These are phyloP conservation scores for Rhizopogon vulgaris DNA, from an alignment of 768 basidiomycete genomes.

Conservation along the genomic window DNA sequence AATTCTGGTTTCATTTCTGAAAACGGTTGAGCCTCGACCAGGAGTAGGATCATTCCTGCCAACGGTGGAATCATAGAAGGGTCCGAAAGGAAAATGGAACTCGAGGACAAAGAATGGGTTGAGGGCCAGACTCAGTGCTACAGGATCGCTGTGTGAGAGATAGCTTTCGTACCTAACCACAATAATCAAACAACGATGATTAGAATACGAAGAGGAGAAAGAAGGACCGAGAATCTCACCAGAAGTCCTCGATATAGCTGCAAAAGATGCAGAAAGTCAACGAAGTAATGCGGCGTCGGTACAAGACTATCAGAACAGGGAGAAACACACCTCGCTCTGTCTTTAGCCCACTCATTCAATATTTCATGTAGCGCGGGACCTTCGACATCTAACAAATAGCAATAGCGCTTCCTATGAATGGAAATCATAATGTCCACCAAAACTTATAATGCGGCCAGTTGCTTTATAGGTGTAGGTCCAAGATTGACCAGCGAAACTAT, in stretches of 20 bases:
- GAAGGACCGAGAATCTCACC: conserved; percentile 42
- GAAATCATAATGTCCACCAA: no score
- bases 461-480: no score
- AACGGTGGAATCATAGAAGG: not conserved
- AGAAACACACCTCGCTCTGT: conserved; percentile 56
- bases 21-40: conserved; percentile 66
- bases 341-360: conserved; percentile 70
- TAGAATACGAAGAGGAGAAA: not conserved
- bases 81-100: conserved; percentile 19
- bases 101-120: conserved; percentile 98
- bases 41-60: conserved; percentile 87
- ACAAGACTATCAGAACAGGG: no score
- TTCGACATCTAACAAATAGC: conserved; percentile 73
- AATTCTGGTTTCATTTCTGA: no score
- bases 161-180: conserved; percentile 77
- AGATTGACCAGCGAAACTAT: no score
- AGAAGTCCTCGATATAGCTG: conserved; percentile 96
- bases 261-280: not conserved
- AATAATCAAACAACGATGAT: not conserved
- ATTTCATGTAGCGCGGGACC: conserved; percentile 77
- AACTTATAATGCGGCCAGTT: no score
- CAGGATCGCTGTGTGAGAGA: conserved; percentile 82
- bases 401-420: no score
- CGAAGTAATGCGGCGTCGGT: not conserved
- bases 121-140: conserved; percentile 87